Evolutionary conservation across 108 stramenopile genomes (phyloP), one percentile per base, ranked within the genome.

Genomic region (Cyclostephanos invisitatus): DNA sequence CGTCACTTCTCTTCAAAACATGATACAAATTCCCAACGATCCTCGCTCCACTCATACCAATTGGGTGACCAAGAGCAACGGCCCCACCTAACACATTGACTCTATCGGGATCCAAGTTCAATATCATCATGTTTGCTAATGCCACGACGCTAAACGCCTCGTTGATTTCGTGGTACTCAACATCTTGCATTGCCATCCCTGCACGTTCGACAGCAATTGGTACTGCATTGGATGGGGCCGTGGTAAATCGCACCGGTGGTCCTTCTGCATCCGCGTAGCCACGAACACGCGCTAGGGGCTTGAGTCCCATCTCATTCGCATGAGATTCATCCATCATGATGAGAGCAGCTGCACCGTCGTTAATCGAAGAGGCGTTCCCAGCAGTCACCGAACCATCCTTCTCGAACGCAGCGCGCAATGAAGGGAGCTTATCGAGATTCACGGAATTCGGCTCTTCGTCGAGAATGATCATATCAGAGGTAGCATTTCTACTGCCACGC

Each of bases 141-240:
- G 97, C 88, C 15, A 99, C 98, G 2, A 98, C 98, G 7, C 94
- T 78, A 75, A 99, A 99, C 25, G 98, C 98, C 75, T 99, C 98
- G 72, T 99, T 99, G 72, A 98, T 95, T 85, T 99, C 98, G 79
- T 97, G 96, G 82, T 85, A 95, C 21, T 97, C 95, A 8, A 98
- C 81, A 83, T 97, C 97, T n/a, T 67, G 55, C 18, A 84, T 46
- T 8, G 72, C 25, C 54, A 97, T 29, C 28, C 92, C 96, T 0
- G 97, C 95, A 64, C 90, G 69, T 24, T 80, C 28, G 11, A 97
- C 74, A 8, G 97, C 97, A 29, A 88, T 79, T 6, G 97, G 96
- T 27, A 97, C 92, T 5, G 96, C 97, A 40, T 86, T 71, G 12
- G 97, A 87, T 8, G 97, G 97, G 38, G 98, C 88, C 2, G 92